phyloP scores from a whole-genome alignment of 768 basidiomycete genomes.

The Amanita jacksonii region DNA sequence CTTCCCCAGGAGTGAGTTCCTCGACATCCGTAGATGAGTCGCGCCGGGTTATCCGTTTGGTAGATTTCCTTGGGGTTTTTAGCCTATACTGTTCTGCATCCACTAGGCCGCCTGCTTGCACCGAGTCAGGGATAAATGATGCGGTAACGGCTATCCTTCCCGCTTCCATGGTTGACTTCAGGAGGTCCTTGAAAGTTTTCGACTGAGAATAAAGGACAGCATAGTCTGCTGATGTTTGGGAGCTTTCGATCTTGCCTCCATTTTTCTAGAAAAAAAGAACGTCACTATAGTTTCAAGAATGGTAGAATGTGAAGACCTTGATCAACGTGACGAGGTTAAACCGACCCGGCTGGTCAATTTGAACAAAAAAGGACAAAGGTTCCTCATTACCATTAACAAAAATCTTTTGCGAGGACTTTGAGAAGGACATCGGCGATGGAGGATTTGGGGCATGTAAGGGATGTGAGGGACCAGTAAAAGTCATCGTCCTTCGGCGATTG shows the following conservation, averaged over 20 bases:
- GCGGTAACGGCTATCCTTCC: conserved; percentile 41
- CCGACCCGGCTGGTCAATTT: conserved; percentile 54
- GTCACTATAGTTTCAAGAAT: conserved; percentile 1
- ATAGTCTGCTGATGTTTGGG: conserved; percentile 50
- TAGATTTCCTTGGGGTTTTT: conserved; percentile 18
- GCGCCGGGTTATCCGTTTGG: conserved; percentile 11
- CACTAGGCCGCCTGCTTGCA: conserved; percentile 32
- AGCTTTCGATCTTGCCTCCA: conserved; percentile 49
- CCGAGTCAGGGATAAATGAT: conserved; percentile 44
- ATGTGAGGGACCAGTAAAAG: not conserved
- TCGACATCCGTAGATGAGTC: conserved; percentile 6
- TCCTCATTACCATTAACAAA: conserved; percentile 35
- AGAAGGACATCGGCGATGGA: not conserved
- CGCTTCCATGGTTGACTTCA: conserved; percentile 22
- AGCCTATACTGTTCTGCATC: conserved; percentile 36
- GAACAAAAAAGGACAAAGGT: conserved; percentile 51
- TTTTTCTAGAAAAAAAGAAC: conserved; percentile 37
- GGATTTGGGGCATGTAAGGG: not conserved
- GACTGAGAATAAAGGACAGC: conserved; percentile 45
- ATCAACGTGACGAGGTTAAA: conserved; percentile 40
- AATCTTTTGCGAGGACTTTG: conserved; percentile 21
- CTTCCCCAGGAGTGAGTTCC: conserved; percentile 3
- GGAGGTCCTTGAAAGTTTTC: conserved; percentile 39
- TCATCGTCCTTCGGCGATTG: conserved; percentile 1
- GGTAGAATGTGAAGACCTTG: conserved; percentile 33